Conservation (phyloP, 257 asterid genomes). For the Rubia yunnanensis region DNA sequence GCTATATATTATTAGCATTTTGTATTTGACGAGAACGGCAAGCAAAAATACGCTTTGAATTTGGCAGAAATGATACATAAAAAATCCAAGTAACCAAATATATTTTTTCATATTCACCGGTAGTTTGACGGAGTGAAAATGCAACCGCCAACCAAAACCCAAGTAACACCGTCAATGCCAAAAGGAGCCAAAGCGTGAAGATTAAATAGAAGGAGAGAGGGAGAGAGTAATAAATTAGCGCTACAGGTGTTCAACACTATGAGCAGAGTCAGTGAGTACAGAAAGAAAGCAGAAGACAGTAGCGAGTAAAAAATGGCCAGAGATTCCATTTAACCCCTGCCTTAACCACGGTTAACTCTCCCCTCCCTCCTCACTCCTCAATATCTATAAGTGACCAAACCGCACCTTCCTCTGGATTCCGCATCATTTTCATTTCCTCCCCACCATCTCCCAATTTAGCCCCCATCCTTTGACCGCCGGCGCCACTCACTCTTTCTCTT, state of each 20-base stretch:
- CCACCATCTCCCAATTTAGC: background rate
- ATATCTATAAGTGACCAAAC: background rate
- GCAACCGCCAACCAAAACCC: too few relatives aligned
- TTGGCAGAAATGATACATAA: too few relatives aligned
- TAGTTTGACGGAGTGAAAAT: too few relatives aligned
- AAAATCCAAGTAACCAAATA: too few relatives aligned
- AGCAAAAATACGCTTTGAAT: too few relatives aligned
- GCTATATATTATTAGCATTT: too few relatives aligned
- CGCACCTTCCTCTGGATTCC: conserved; percentile 1
- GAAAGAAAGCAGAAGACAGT: conserved; percentile 9
- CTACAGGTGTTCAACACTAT: background rate
- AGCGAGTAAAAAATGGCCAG: conserved; percentile 9
- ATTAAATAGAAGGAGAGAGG: too few relatives aligned
- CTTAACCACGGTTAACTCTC: conserved; percentile 7
- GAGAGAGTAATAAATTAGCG: background rate
- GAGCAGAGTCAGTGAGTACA: conserved; percentile 10
- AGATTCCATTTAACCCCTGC: conserved; percentile 28
- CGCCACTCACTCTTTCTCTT: background rate
- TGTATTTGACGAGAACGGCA: too few relatives aligned
- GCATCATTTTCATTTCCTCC: background rate
- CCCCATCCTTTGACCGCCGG: conserved; percentile 20
- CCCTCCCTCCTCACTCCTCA: background rate
- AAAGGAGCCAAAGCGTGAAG: too few relatives aligned
- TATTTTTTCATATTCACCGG: too few relatives aligned
- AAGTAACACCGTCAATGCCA: too few relatives aligned